A percentile compares a stretch with the other conserved stretches of the same genome.
Conservation (phyloP, 2,329 filamentous ascomycete genomes). For the Xylaria sp. region DNA sequence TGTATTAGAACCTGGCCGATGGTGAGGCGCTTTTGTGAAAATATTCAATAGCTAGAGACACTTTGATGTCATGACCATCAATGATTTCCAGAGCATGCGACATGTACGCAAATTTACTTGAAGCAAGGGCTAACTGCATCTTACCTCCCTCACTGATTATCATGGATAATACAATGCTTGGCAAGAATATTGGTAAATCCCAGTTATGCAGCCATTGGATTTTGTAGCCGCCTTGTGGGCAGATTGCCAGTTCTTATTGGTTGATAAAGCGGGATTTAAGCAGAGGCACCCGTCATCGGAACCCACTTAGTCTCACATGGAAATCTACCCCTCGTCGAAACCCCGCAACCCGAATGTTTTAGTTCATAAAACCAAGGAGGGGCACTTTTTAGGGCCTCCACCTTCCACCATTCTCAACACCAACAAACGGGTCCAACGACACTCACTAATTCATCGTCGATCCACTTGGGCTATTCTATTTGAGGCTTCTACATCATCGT, state of each 20-base stretch:
- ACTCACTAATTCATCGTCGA: slow-evolving; percentile 34
- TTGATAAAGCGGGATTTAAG: slow-evolving; percentile 34
- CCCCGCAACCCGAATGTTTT: slow-evolving; percentile 30
- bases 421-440: slow-evolving; percentile 9
- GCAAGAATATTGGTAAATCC: background rate
- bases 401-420: slow-evolving; percentile 30
- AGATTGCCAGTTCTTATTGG: slow-evolving; percentile 24
- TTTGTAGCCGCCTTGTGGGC: slow-evolving; percentile 23
- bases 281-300: slow-evolving; percentile 18
- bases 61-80: slow-evolving; percentile 23
- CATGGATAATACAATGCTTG: background rate
- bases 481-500: slow-evolving; percentile 6
- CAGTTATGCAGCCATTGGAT: background rate
- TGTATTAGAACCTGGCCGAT: background rate
- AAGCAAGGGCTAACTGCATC: slow-evolving; percentile 4
- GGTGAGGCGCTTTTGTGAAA: background rate
- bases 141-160: background rate
- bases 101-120: background rate
- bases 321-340: slow-evolving; percentile 24
- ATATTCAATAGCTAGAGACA: background rate
- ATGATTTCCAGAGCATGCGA: background rate
- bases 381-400: slow-evolving; percentile 35
- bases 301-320: slow-evolving; percentile 19
- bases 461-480: slow-evolving; percentile 34
- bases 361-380: slow-evolving; percentile 35